A percentile compares a stretch with the other conserved stretches of the same genome.
Conservation (phyloP, 1,284 basidiomycete species). For the Cryptococcus floricola region DNA sequence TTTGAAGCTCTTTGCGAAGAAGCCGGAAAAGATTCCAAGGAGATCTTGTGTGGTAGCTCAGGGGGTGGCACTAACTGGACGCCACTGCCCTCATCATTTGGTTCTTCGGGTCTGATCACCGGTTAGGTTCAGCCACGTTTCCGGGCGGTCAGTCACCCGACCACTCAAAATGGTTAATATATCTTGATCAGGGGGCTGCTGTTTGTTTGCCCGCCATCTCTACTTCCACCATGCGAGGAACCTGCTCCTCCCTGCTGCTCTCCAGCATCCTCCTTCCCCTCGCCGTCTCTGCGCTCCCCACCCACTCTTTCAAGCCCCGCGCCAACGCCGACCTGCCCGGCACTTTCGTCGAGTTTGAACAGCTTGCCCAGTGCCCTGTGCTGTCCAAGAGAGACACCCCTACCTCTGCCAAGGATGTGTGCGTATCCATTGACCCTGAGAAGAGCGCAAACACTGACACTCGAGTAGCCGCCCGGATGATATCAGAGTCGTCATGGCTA, state of each 20-base stretch:
- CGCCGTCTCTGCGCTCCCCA: no score
- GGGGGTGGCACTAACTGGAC: no score
- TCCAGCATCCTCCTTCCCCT: no score
- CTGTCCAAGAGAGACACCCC: constrained; percentile 11
- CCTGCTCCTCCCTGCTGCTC: neutral
- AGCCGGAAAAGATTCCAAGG: no score
- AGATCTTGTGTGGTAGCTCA: no score
- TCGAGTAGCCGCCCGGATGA: constrained; percentile 44
- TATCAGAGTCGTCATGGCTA: constrained; percentile 44
- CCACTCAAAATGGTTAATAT: no score
- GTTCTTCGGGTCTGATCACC: no score
- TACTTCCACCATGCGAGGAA: neutral
- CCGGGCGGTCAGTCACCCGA: no score
- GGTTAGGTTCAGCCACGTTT: no score
- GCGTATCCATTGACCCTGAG: constrained; percentile 1
- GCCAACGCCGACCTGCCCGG: constrained; percentile 9
- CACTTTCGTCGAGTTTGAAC: constrained; percentile 20
- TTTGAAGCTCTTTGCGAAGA: no score
- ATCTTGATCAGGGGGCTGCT: neutral
- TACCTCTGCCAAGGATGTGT: constrained; percentile 27
- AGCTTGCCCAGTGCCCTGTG: constrained; percentile 22
- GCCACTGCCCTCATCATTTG: no score
- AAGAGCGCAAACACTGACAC: neutral
- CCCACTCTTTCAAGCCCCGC: no score
- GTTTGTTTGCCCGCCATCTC: neutral